These are phyloP conservation scores for Halophytophthora polymorphica DNA, from an alignment of 352 stramenopile genomes.

Conservation along the genomic window DNA sequence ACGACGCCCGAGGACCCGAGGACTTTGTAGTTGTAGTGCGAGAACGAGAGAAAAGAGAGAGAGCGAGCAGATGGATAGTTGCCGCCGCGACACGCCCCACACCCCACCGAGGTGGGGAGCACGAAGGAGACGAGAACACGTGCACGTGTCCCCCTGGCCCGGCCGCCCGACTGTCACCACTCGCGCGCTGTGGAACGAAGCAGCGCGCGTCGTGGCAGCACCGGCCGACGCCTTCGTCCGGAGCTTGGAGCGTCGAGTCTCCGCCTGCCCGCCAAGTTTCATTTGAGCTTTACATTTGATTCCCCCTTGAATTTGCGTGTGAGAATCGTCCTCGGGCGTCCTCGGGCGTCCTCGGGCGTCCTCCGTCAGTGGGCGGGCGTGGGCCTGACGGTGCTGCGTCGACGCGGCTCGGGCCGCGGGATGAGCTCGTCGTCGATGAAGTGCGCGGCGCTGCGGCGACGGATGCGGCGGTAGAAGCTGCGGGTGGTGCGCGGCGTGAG, in stretches of 20 bases:
- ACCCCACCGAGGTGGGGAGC: conserved; percentile 20
- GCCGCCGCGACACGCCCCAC: conserved; percentile 24
- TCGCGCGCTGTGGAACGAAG: too few relatives aligned
- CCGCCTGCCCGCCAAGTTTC: too few relatives aligned
- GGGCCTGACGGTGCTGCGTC: conserved; percentile 10
- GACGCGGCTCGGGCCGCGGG: conserved; percentile 24
- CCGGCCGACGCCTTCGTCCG: too few relatives aligned
- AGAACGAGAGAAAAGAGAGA: conserved; percentile 20
- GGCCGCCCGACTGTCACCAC: too few relatives aligned
- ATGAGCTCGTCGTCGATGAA: conserved; percentile 64
- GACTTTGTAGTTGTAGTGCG: conserved; percentile 49
- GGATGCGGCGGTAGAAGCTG: conserved; percentile 46
- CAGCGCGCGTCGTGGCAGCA: too few relatives aligned
- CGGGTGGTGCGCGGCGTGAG: conserved; percentile 43
- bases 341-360: too few relatives aligned
- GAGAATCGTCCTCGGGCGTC: too few relatives aligned
- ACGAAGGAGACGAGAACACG: conserved; percentile 15
- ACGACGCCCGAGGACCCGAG: conserved; percentile 25
- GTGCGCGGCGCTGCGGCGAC: conserved; percentile 49
- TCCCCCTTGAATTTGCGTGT: too few relatives aligned
- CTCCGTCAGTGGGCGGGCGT: conserved; percentile 14
- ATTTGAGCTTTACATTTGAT: too few relatives aligned
- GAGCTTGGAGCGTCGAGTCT: too few relatives aligned
- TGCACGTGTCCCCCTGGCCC: background rate
- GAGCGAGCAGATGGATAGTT: conserved; percentile 29